Conservation (phyloP, 768 basidiomycete species). For the Rhodotorula toruloides region DNA sequence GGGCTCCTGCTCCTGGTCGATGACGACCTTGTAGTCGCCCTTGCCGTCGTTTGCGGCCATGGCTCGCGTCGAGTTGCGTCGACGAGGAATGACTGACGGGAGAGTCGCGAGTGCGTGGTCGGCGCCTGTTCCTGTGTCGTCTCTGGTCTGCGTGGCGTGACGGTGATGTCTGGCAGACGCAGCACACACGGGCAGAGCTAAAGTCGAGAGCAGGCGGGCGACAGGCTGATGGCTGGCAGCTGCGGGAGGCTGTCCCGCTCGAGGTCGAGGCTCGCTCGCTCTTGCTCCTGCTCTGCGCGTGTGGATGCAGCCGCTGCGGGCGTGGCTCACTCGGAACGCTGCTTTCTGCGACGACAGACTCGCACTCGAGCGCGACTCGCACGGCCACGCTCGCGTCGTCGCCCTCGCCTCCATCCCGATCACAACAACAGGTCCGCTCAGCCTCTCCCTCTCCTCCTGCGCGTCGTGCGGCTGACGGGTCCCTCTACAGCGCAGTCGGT, state of each 20-base stretch:
- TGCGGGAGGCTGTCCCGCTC: too few species aligned
- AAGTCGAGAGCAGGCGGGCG: too few species aligned
- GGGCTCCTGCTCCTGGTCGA: constrained; percentile 25
- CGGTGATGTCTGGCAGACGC: too few species aligned
- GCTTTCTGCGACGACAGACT: constrained; percentile 27
- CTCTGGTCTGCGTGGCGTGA: too few species aligned
- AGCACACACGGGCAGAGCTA: too few species aligned
- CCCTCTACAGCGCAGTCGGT: constrained; percentile 33
- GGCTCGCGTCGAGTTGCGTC: not conserved
- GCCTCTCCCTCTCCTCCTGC: not conserved
- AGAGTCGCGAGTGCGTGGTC: not conserved
- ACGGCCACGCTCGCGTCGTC: not conserved
- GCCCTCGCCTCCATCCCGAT: not conserved
- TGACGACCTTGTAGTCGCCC: constrained; percentile 33
- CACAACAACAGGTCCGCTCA: not conserved
- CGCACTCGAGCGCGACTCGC: not conserved
- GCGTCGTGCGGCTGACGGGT: not conserved
- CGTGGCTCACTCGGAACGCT: constrained; percentile 31
- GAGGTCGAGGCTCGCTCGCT: too few species aligned
- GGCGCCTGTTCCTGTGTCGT: too few species aligned
- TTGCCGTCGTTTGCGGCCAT: constrained; percentile 7
- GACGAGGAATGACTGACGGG: not conserved
- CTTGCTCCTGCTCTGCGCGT: not conserved
- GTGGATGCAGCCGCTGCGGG: constrained; percentile 14
- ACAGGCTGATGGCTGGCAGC: too few species aligned